phyloP scores from a whole-genome alignment of 345 rosid genomes.

The Syzygium aromaticum region DNA sequence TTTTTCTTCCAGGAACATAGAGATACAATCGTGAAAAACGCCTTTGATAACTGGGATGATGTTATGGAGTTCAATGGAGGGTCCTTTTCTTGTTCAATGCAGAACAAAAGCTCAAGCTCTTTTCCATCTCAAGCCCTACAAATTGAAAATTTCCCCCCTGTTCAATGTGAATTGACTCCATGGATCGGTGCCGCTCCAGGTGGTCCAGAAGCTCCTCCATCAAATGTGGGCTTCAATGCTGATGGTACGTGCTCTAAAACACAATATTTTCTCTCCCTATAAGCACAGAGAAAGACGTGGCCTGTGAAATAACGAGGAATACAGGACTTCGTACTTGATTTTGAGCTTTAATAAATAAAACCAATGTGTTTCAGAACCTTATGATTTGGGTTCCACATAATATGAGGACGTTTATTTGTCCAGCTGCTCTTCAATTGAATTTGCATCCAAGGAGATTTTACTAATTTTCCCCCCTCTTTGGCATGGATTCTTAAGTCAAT shows the following conservation, averaged over 20 bases:
- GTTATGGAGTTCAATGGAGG: no score
- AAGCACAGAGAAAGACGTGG: neutral
- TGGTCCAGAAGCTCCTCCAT: neutral
- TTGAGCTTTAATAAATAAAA: neutral
- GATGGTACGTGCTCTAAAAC: neutral
- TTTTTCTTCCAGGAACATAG: neutral
- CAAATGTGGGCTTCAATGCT: neutral
- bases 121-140: no score
- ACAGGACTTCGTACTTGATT: neutral
- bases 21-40: neutral
- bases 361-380: fast-evolving
- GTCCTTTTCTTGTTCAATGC: no score
- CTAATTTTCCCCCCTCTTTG: no score
- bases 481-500: no score
- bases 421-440: neutral
- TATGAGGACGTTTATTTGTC: neutral
- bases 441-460: neutral
- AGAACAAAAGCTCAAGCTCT: no score
- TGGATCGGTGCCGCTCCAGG: no score
- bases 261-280: neutral
- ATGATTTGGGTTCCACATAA: neutral
- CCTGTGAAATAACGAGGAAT: neutral
- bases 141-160: no score
- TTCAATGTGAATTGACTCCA: no score
- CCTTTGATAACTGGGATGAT: neutral